Conservation (phyloP, 225 moss, liverwort and hornwort genomes). For the Thuidium tamariscinum region DNA sequence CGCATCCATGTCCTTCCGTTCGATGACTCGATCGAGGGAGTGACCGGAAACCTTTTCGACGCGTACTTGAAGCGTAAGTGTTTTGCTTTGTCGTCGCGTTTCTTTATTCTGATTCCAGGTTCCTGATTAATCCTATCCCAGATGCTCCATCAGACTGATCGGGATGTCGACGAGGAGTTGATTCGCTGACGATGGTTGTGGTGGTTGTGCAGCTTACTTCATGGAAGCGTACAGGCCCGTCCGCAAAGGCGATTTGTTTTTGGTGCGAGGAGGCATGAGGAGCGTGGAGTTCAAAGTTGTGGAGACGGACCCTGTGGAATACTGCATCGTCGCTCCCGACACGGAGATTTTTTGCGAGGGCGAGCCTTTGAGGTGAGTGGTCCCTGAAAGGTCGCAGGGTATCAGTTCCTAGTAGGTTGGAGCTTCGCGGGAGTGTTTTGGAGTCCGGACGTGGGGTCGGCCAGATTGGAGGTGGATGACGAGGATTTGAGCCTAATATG, state of each 20-base stretch:
- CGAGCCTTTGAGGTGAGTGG: conserved; percentile 59
- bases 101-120: not conserved
- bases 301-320: conserved; percentile 31
- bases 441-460: not conserved
- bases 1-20: conserved; percentile 89
- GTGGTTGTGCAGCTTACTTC: conserved; percentile 66
- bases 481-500: not conserved
- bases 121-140: not conserved
- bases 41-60: conserved; percentile 86
- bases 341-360: conserved; percentile 94
- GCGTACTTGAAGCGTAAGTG: conserved; percentile 79
- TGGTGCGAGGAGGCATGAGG: conserved; percentile 43
- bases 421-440: not conserved
- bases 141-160: not conserved
- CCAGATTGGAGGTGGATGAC: not conserved
- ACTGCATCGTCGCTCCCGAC: conserved; percentile 96
- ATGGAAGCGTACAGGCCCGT: conserved; percentile 56
- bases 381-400: too few species aligned
- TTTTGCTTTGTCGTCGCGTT: not conserved
- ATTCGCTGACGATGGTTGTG: not conserved
- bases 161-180: not conserved
- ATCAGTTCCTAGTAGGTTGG: too few species aligned
- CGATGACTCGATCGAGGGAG: conserved; percentile 88
- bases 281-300: conserved; percentile 22
- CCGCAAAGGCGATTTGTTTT: conserved; percentile 61